Evolutionary conservation across 2,329 filamentous ascomycete species (phyloP).

Genomic region (Clonostachys solani): DNA sequence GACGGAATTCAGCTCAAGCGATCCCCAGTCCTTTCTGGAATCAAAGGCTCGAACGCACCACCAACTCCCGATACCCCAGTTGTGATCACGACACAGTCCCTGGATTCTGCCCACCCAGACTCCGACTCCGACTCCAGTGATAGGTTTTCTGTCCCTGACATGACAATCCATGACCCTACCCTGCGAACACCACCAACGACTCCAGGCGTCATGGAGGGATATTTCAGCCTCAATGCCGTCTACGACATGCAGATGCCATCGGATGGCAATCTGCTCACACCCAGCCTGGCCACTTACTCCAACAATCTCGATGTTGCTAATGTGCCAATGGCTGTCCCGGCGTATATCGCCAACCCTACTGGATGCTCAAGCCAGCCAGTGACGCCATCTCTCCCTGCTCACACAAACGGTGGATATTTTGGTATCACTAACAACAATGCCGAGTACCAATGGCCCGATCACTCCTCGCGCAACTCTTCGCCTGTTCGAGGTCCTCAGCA

Average conservation of each 20-base stretch:
- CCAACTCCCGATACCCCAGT: conserved; percentile 45
- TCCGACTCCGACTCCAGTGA: conserved; percentile 18
- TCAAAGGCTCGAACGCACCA: conserved; percentile 37
- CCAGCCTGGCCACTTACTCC: conserved; percentile 37
- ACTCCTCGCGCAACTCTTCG: conserved; percentile 27
- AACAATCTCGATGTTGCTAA: conserved; percentile 38
- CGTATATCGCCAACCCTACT: conserved; percentile 36
- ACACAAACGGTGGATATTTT: conserved; percentile 36
- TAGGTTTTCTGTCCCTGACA: conserved; percentile 19
- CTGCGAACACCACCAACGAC: conserved; percentile 51
- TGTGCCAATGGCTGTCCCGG: conserved; percentile 33
- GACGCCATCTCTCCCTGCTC: conserved; percentile 39
- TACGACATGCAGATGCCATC: conserved; percentile 35
- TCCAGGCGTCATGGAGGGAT: conserved; percentile 38
- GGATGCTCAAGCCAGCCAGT: conserved; percentile 37
- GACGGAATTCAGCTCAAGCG: conserved; percentile 35
- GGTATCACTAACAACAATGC: conserved; percentile 28
- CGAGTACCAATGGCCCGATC: conserved; percentile 49
- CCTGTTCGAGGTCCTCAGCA: conserved; percentile 20
- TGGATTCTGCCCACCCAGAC: conserved; percentile 8
- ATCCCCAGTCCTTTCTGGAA: conserved; percentile 31
- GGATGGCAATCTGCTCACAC: conserved; percentile 42
- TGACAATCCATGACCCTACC: conserved; percentile 32
- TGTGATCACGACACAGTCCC: conserved; percentile 26
- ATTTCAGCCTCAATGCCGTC: conserved; percentile 32